Evolutionary conservation across 306 rosid species (phyloP).

Genomic region (Adenanthera pavonina): DNA sequence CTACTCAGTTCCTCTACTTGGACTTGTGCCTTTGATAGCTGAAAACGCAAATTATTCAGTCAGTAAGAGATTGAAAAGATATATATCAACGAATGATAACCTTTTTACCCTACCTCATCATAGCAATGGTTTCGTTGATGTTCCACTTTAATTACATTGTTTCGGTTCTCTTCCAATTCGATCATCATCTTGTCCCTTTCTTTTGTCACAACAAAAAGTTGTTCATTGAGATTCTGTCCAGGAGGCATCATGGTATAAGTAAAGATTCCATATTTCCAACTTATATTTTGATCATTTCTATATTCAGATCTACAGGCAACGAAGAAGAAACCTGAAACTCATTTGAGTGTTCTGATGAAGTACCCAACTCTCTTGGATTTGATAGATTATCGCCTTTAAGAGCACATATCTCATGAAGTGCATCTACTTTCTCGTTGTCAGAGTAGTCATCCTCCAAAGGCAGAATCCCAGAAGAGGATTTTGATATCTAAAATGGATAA

Average conservation of each 20-base stretch:
- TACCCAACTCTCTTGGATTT: slow-evolving; percentile 39
- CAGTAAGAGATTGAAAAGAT: slow-evolving; percentile 6
- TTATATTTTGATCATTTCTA: slow-evolving; percentile 28
- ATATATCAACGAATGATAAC: slow-evolving; percentile 33
- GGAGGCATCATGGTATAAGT: slow-evolving; percentile 33
- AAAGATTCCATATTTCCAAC: slow-evolving; percentile 17
- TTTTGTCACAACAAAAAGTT: slow-evolving; percentile 49
- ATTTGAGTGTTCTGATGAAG: slow-evolving; percentile 38
- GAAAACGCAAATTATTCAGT: slow-evolving; percentile 34
- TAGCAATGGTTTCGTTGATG: slow-evolving; percentile 45
- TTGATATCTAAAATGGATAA: slow-evolving; percentile 41
- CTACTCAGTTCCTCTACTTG: slow-evolving; percentile 61
- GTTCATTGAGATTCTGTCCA: slow-evolving; percentile 57
- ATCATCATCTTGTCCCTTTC: slow-evolving; percentile 64
- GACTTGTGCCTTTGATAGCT: slow-evolving; percentile 57
- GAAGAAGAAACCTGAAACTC: slow-evolving; percentile 54
- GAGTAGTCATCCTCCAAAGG: slow-evolving; percentile 26
- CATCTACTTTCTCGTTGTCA: slow-evolving; percentile 34
- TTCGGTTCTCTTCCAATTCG: slow-evolving; percentile 61
- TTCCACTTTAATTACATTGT: slow-evolving; percentile 53
- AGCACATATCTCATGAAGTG: slow-evolving; percentile 35
- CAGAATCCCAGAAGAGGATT: slow-evolving; percentile 34
- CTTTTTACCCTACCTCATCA: slow-evolving; percentile 53
- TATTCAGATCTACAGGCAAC: slow-evolving; percentile 18
- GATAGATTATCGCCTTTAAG: slow-evolving; percentile 46